Evolutionary conservation across 345 rosid species (phyloP).

Genomic region (Balakata baccata): DNA sequence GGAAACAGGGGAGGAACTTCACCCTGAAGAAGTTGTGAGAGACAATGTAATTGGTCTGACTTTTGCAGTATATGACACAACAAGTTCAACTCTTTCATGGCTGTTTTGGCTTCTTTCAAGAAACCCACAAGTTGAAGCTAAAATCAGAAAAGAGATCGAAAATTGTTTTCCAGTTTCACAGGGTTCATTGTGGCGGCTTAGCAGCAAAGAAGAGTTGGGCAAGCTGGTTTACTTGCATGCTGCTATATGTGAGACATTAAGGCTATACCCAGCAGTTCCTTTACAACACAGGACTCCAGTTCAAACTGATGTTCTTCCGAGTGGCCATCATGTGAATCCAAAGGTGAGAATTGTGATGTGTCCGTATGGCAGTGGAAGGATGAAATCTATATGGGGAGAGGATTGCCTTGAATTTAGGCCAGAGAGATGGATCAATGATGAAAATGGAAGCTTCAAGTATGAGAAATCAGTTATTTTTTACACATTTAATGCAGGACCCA

Average conservation of each 20-base stretch:
- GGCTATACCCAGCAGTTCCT: constrained; percentile 48
- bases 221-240: constrained; percentile 50
- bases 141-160: constrained; percentile 38
- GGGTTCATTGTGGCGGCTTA: neutral
- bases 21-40: constrained; percentile 24
- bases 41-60: constrained; percentile 33
- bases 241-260: constrained; percentile 38
- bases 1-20: constrained; percentile 6
- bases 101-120: constrained; percentile 44
- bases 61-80: constrained; percentile 46
- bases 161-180: neutral
- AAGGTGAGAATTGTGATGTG: constrained; percentile 26
- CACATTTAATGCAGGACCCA: constrained; percentile 5
- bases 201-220: constrained; percentile 23
- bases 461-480: constrained; percentile 10
- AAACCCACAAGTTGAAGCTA: constrained; percentile 25
- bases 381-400: constrained; percentile 41
- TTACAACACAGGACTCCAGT: constrained; percentile 37
- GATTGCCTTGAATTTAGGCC: constrained; percentile 44
- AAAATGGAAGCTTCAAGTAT: constrained; percentile 20
- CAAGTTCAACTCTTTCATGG: constrained; percentile 47
- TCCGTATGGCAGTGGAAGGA: constrained; percentile 39
- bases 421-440: constrained; percentile 35
- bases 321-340: constrained; percentile 37
- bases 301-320: constrained; percentile 38